Evolutionary conservation across 1,139 yeast genomes (phyloP).

Genomic region (Sugiyamaella pinicola): DNA sequence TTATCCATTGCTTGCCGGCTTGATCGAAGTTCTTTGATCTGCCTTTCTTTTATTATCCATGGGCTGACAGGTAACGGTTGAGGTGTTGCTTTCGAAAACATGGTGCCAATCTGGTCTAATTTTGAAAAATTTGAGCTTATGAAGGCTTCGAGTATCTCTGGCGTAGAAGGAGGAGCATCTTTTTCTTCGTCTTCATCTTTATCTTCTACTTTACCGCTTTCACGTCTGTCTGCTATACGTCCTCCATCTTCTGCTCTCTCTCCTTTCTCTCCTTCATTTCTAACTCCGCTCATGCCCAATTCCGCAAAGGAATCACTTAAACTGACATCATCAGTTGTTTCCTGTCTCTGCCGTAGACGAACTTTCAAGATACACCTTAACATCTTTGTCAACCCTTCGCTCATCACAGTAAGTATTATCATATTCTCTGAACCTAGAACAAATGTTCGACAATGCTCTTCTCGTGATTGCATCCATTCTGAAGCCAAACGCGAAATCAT

Average conservation of each 20-base stretch:
- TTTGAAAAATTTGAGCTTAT: neutral
- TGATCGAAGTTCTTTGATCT: constrained; percentile 26
- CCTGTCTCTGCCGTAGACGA: neutral
- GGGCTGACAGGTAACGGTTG: constrained; percentile 26
- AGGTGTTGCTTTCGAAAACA: constrained; percentile 9
- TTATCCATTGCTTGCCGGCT: constrained; percentile 28
- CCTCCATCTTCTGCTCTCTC: neutral
- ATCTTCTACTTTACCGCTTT: neutral
- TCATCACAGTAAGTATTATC: neutral
- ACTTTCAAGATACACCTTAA: constrained; percentile 5
- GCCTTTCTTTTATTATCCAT: constrained; percentile 30
- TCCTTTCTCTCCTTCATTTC: neutral
- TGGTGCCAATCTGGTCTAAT: neutral
- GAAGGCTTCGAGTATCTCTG: neutral
- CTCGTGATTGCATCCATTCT: constrained; percentile 7
- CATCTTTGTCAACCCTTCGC: neutral
- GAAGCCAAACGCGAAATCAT: constrained; percentile 2
- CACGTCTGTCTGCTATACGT: neutral
- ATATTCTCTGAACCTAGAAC: neutral
- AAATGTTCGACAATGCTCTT: constrained; percentile 4
- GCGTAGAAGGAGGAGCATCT: no score
- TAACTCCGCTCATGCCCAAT: neutral
- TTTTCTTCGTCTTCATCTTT: neutral
- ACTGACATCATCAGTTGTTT: neutral
- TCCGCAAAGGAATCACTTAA: neutral